These are phyloP conservation scores for Diaporthe sp. DNA, from an alignment of 2,329 filamentous ascomycete genomes.

Conservation along the genomic window DNA sequence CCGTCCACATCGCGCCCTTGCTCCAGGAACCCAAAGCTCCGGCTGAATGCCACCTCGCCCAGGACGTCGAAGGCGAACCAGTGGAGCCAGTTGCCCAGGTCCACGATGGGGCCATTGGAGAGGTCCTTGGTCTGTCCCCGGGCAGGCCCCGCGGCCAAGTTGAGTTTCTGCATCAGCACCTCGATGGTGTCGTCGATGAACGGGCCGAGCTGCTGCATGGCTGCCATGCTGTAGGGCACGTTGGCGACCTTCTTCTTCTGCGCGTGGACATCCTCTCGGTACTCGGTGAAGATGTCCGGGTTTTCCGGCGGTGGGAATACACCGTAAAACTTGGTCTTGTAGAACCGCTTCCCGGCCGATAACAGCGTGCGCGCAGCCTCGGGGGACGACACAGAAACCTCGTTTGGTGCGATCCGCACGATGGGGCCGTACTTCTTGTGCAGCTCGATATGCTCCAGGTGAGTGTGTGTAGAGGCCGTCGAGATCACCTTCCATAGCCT, in stretches of 20 bases:
- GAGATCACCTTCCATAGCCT: conserved; percentile 56
- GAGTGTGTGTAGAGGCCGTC: conserved; percentile 50
- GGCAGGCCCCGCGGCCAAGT: conserved; percentile 45
- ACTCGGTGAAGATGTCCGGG: conserved; percentile 68
- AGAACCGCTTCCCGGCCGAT: conserved; percentile 61
- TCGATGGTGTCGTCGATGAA: conserved; percentile 64
- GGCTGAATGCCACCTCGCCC: conserved; percentile 62
- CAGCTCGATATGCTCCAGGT: conserved; percentile 55
- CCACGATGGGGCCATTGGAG: conserved; percentile 43
- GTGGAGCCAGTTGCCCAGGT: conserved; percentile 60
- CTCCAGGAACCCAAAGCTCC: conserved; percentile 63
- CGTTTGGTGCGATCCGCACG: conserved; percentile 60
- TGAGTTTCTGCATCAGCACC: conserved; percentile 54
- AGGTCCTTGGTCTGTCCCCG: conserved; percentile 37
- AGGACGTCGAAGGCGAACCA: conserved; percentile 60
- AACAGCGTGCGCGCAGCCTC: conserved; percentile 56
- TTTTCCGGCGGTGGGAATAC: conserved; percentile 67
- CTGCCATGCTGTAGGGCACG: conserved; percentile 63
- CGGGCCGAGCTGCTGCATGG: conserved; percentile 61
- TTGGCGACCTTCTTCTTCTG: conserved; percentile 65
- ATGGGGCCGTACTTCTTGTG: conserved; percentile 58
- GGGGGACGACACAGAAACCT: conserved; percentile 58
- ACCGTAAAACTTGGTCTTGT: conserved; percentile 63
- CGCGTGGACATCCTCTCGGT: conserved; percentile 63
- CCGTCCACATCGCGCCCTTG: conserved; percentile 60